Evolutionary conservation across 2,329 filamentous ascomycete species (phyloP), one percentile per base, ranked within the genome.

Genomic region (Ophiocordyceps robertsii): DNA sequence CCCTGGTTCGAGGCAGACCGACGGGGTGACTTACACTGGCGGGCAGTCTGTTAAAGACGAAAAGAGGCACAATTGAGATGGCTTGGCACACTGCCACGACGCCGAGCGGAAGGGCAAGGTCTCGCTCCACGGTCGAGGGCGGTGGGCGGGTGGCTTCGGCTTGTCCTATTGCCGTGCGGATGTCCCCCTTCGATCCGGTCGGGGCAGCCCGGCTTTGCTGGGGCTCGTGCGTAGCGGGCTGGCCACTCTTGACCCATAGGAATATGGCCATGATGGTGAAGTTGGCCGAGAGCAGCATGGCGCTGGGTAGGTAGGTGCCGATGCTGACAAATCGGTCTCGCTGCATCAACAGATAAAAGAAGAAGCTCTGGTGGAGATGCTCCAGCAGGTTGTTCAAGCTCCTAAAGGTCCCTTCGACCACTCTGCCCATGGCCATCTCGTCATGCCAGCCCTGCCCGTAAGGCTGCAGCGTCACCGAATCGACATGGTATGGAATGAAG

Each of bases 281-380:
- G 60, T 89, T 95, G 37, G 82, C 84, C 2, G 92, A 92, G 44
- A 98, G 74, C 40, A 96, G 66, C 92, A 98, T 98, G n/a, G 92
- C 92, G 52, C 87, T 93, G 0, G 92, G 92, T 4, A 98, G 72
- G 57, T 98, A 98, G 1, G 90, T 98, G 14, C 92, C 92, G 49
- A 98, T 98, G 63, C 89, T 96, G 52, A 96, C 92, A 58, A 98
- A 98, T 11, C 89, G 80, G 54, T 92, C 85, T 29, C 81, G 77
- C 51, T 93, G 82, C 77, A 96, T 88, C 37, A 98, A 72, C 41
- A 98, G 70, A 60, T 98, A 98, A 66, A 98, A 96, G 74, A 98
- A 98, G 70, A 98, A 98, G 60, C 89, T 95, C 65, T 98, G 92
- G 59, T 98, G 92, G 47, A 98, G 72, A 59, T 98, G 89, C 64